Percentiles rank a stretch among this genome's conserved stretches.
These are phyloP conservation scores for Polysphondylium violaceum DNA, from an alignment of 78 protist species.

Conservation along the genomic window DNA sequence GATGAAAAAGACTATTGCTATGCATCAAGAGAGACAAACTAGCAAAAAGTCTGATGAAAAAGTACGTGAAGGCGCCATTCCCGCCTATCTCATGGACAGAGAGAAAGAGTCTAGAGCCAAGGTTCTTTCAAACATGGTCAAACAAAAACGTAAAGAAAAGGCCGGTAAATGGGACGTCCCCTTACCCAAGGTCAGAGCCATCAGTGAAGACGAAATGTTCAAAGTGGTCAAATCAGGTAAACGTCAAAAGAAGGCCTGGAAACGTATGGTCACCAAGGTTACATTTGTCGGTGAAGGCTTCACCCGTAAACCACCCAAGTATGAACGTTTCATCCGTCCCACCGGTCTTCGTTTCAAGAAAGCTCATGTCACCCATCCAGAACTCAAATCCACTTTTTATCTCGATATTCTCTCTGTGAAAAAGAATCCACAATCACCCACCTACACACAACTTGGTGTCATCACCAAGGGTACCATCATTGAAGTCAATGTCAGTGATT, in stretches of 20 bases:
- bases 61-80: slow-evolving; percentile 97
- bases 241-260: slow-evolving; percentile 97
- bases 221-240: slow-evolving; percentile 97
- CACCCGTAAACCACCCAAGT: slow-evolving; percentile 99
- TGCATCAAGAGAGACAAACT: slow-evolving; percentile 94
- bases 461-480: slow-evolving; percentile 99
- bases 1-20: slow-evolving; percentile 95
- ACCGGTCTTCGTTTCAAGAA: slow-evolving; percentile 95
- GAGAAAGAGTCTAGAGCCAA: slow-evolving; percentile 96
- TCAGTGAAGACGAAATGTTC: slow-evolving; percentile 97
- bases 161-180: slow-evolving; percentile 99
- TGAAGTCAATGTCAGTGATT: slow-evolving; percentile 98
- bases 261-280: slow-evolving; percentile 98
- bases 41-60: slow-evolving; percentile 90
- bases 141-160: slow-evolving; percentile 99
- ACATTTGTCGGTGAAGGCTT: slow-evolving; percentile 99
- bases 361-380: slow-evolving; percentile 99
- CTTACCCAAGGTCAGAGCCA: slow-evolving; percentile 96
- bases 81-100: slow-evolving; percentile 98
- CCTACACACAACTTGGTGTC: slow-evolving; percentile 98
- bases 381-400: slow-evolving; percentile 97
- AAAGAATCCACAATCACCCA: slow-evolving; percentile 97
- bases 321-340: slow-evolving; percentile 99
- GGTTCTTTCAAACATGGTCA: slow-evolving; percentile 96
- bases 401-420: slow-evolving; percentile 98